A percentile compares a stretch with the other conserved stretches of the same genome.
Conservation (phyloP, 306 rosid genomes). For the Delonix regia region DNA sequence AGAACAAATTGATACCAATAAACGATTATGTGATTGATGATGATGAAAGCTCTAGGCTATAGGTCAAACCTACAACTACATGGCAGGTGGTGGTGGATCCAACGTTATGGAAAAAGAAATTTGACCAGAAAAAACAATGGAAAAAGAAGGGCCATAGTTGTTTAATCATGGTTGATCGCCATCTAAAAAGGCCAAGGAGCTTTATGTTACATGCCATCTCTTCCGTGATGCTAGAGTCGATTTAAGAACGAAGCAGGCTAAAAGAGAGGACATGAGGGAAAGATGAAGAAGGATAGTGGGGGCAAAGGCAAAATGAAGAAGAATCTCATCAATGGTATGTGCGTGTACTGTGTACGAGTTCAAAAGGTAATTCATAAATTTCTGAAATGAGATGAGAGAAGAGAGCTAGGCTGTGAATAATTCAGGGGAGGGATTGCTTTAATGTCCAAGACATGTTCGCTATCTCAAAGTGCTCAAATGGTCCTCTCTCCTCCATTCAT, state of each 20-base stretch:
- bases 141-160: background rate
- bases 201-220: constrained; percentile 32
- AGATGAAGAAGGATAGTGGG: constrained; percentile 30
- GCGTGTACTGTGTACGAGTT: background rate
- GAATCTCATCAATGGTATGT: constrained; percentile 14
- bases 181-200: constrained; percentile 38
- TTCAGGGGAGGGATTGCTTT: constrained; percentile 31
- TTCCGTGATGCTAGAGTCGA: constrained; percentile 19
- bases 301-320: constrained; percentile 49
- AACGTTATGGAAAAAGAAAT: constrained; percentile 14
- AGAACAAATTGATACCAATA: background rate
- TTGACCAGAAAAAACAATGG: background rate
- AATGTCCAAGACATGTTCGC: constrained; percentile 56
- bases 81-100: constrained; percentile 41
- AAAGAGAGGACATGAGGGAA: constrained; percentile 33
- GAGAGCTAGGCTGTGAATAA: background rate
- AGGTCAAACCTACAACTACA: constrained; percentile 9
- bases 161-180: constrained; percentile 23
- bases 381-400: constrained; percentile 29
- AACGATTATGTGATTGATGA: background rate
- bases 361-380: constrained; percentile 22
- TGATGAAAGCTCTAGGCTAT: background rate
- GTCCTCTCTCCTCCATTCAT: constrained; percentile 43
- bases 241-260: constrained; percentile 24
- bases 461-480: constrained; percentile 44